phyloP scores from a whole-genome alignment of 345 rosid genomes.

The Citropsis articulata region DNA sequence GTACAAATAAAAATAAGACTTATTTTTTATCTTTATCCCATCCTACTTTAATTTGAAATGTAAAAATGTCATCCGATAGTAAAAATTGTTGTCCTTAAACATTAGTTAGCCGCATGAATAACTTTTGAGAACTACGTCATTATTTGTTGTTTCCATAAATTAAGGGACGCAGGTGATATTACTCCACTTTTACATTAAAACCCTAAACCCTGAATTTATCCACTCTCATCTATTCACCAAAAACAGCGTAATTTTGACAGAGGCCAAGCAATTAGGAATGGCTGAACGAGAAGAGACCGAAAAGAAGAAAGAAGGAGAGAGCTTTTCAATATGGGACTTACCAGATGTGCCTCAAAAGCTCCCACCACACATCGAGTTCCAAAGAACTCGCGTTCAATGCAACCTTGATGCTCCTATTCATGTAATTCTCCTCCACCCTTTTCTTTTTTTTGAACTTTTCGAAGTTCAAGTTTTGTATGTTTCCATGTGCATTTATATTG shows the following conservation, averaged over 20 bases:
- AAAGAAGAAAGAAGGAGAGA: conserved; percentile 4
- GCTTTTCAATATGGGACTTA: conserved; percentile 43
- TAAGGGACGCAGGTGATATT: no score
- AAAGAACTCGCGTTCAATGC: conserved; percentile 65
- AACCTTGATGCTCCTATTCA: conserved; percentile 67
- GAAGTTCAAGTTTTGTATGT: neutral
- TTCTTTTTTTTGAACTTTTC: neutral
- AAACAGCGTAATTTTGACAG: neutral
- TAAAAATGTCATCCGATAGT: no score
- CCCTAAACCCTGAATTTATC: conserved; percentile 22
- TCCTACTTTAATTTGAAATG: no score
- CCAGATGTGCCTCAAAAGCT: conserved; percentile 69
- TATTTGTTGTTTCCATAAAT: no score
- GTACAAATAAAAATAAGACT: no score
- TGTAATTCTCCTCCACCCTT: conserved; percentile 32
- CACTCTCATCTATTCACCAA: neutral
- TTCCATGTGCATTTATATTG: neutral
- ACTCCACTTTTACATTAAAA: neutral
- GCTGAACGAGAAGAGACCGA: conserved; percentile 5
- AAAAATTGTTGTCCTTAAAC: no score
- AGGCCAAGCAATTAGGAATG: neutral
- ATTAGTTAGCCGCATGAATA: no score
- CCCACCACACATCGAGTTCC: conserved; percentile 75
- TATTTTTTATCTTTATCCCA: no score
- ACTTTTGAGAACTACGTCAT: no score